Evolutionary conservation across 345 rosid genomes (phyloP).

Genomic region (Hypericum perforatum): DNA sequence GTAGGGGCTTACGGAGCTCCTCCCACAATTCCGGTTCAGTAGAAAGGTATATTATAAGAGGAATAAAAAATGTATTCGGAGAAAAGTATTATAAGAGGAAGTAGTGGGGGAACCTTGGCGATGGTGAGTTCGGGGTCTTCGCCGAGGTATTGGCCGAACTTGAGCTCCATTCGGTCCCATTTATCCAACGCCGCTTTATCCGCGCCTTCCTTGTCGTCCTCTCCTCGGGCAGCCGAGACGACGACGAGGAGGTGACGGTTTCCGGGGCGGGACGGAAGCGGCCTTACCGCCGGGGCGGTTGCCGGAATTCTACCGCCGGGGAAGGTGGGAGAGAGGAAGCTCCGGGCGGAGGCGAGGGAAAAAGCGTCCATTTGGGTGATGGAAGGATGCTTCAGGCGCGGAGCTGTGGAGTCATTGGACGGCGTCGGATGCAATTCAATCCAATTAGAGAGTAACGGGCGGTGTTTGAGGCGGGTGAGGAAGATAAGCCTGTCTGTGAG

Average conservation of each 20-base stretch:
- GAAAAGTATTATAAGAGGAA: not conserved
- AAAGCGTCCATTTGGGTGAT: constrained; percentile 47
- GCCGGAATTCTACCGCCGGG: constrained; percentile 13
- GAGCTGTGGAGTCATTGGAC: constrained; percentile 11
- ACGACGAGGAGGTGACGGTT: constrained; percentile 29
- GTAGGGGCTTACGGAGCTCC: too few relatives aligned
- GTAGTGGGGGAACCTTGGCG: constrained; percentile 50
- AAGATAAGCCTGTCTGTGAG: too few relatives aligned
- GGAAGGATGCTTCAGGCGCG: constrained; percentile 1
- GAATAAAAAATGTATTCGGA: not conserved
- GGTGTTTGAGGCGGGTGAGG: too few relatives aligned
- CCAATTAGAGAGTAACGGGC: too few relatives aligned
- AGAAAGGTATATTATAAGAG: not conserved
- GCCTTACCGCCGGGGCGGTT: constrained; percentile 16
- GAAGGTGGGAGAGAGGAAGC: constrained; percentile 15
- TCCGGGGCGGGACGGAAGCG: constrained; percentile 18
- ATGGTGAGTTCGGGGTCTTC: constrained; percentile 92
- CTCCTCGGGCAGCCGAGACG: constrained; percentile 25
- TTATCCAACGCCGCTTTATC: constrained; percentile 40
- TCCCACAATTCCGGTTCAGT: too few relatives aligned
- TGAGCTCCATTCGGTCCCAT: constrained; percentile 91
- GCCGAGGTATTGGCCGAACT: constrained; percentile 68
- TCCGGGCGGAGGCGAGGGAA: constrained; percentile 26
- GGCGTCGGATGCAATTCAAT: not conserved
- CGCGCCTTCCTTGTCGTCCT: constrained; percentile 26